Evolutionary conservation across 2,329 filamentous ascomycete genomes (phyloP).

Genomic region (Cladorrhinum sp.): DNA sequence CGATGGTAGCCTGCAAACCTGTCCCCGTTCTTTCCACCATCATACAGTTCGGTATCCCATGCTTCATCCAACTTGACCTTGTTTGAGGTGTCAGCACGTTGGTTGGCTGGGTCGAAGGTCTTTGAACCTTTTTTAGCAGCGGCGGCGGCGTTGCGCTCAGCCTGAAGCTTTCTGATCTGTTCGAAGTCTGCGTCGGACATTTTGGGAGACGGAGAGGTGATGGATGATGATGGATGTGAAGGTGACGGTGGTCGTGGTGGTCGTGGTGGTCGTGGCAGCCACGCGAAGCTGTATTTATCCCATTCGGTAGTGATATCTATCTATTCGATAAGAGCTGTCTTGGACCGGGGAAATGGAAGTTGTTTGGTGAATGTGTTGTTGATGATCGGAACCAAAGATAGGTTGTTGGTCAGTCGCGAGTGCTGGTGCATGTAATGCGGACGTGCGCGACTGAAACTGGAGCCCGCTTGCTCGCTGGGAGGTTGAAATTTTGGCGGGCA

Average conservation of each 20-base stretch:
- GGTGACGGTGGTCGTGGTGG: slow-evolving; percentile 16
- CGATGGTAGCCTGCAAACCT: slow-evolving; percentile 88
- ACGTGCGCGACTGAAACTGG: slow-evolving; percentile 16
- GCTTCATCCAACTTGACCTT: slow-evolving; percentile 89
- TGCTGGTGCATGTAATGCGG: not conserved
- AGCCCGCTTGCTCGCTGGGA: slow-evolving; percentile 8
- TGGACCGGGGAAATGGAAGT: not conserved
- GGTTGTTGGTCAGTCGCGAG: slow-evolving; percentile 10
- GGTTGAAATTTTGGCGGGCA: slow-evolving; percentile 22
- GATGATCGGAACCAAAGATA: not conserved
- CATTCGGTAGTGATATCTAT: slow-evolving; percentile 14
- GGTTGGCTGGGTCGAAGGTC: slow-evolving; percentile 72
- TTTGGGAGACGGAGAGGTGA: not conserved
- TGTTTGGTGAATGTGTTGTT: not conserved
- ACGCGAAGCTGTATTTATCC: slow-evolving; percentile 21
- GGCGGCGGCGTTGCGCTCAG: slow-evolving; percentile 82
- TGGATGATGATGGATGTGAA: not conserved
- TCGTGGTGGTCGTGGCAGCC: slow-evolving; percentile 23
- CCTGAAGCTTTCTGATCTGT: slow-evolving; percentile 80
- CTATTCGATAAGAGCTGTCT: not conserved
- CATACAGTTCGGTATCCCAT: slow-evolving; percentile 87
- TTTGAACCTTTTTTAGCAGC: slow-evolving; percentile 77
- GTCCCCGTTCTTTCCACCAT: slow-evolving; percentile 64
- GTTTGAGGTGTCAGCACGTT: slow-evolving; percentile 78
- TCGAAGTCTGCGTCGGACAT: slow-evolving; percentile 84